Evolutionary conservation across 805 yeast genomes (phyloP).

Genomic region (Schwanniomyces sp.): DNA sequence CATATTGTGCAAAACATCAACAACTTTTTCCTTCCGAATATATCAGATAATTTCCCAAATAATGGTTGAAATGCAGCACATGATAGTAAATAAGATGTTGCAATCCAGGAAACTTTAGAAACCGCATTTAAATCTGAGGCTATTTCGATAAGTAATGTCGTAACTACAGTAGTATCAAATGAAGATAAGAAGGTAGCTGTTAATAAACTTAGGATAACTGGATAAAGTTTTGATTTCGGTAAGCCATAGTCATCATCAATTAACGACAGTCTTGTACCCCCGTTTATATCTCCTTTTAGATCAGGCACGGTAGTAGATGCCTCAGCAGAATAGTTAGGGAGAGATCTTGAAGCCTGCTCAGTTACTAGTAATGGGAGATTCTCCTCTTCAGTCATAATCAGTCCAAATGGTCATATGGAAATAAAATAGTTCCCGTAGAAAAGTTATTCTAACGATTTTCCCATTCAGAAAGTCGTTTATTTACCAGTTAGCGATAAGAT

Average conservation of each 20-base stretch:
- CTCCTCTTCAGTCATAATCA: background rate
- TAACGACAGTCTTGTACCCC: background rate
- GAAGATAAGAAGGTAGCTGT: constrained; percentile 56
- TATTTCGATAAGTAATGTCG: constrained; percentile 61
- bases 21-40: constrained; percentile 61
- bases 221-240: constrained; percentile 26
- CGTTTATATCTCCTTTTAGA: background rate
- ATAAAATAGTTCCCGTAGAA: no score
- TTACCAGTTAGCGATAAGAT: no score
- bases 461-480: no score
- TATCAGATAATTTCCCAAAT: constrained; percentile 67
- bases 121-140: constrained; percentile 67
- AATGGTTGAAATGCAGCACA: constrained; percentile 73
- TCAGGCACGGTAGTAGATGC: background rate
- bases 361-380: background rate
- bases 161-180: constrained; percentile 61
- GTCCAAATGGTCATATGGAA: no score
- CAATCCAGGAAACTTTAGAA: constrained; percentile 70
- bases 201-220: constrained; percentile 30
- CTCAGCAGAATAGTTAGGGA: background rate
- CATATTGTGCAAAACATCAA: constrained; percentile 50
- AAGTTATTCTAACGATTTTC: no score
- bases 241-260: constrained; percentile 5
- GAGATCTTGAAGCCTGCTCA: background rate
- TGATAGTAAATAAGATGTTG: constrained; percentile 64